These are phyloP conservation scores for Cyberlindnera maclurae DNA, from an alignment of 805 yeast species.

Conservation along the genomic window DNA sequence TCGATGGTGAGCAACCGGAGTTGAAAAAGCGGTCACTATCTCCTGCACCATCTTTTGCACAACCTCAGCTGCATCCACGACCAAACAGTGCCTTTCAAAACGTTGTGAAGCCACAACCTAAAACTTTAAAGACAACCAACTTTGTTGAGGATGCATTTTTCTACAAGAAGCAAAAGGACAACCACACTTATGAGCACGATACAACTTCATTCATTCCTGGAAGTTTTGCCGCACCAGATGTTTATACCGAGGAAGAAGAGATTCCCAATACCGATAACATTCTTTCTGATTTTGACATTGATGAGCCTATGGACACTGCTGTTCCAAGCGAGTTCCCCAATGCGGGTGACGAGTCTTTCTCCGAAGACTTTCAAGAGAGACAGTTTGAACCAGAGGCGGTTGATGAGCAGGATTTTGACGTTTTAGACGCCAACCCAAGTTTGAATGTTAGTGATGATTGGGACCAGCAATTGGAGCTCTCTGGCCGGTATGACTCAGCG, in stretches of 20 bases:
- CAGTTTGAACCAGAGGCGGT: slow-evolving; percentile 64
- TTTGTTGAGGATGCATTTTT: slow-evolving; percentile 24
- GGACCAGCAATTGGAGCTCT: slow-evolving; percentile 55
- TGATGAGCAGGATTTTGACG: slow-evolving; percentile 38
- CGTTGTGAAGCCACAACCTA: slow-evolving; percentile 2
- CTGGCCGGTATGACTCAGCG: slow-evolving; percentile 25
- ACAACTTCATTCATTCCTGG: slow-evolving; percentile 22
- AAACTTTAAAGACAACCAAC: slow-evolving; percentile 9
- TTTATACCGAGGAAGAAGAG: slow-evolving; percentile 4
- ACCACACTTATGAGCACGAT: slow-evolving; percentile 16
- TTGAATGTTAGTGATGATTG: slow-evolving; percentile 52
- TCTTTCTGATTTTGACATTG: slow-evolving; percentile 10
- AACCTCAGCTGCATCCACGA: not conserved
- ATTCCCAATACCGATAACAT: slow-evolving; percentile 7
- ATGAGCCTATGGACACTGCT: slow-evolving; percentile 7
- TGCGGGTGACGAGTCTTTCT: slow-evolving; percentile 16
- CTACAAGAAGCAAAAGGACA: slow-evolving; percentile 26
- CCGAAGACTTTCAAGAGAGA: slow-evolving; percentile 43
- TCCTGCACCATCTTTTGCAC: slow-evolving; percentile 3
- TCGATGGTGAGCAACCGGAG: slow-evolving; percentile 28
- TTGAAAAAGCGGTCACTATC: slow-evolving; percentile 13
- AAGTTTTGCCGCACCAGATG: slow-evolving; percentile 18
- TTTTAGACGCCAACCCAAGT: slow-evolving; percentile 35
- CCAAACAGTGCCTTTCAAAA: slow-evolving; percentile 3
- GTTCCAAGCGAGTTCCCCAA: slow-evolving; percentile 5